Evolutionary conservation across 2,329 filamentous ascomycete species (phyloP).

Genomic region (Sporothrix curviconia): DNA sequence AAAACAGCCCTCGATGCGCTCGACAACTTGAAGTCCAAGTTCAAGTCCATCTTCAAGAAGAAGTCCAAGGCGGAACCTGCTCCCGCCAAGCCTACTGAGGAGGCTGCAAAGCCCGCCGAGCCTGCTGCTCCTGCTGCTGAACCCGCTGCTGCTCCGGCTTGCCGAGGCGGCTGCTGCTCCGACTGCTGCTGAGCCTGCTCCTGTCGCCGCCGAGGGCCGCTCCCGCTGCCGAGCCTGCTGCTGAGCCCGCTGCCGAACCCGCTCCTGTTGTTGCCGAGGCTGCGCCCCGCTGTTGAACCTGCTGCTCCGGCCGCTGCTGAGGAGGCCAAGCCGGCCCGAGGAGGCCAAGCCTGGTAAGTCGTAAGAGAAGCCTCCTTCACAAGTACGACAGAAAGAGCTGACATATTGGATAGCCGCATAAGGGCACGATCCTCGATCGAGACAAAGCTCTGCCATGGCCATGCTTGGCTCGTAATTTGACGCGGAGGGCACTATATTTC

Average conservation of each 20-base stretch:
- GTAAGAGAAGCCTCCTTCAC: too few relatives aligned
- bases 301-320: slow-evolving; percentile 20
- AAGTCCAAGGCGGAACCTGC: slow-evolving; percentile 25
- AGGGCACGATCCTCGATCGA: too few relatives aligned
- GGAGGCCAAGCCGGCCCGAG: slow-evolving; percentile 26
- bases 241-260: slow-evolving; percentile 19
- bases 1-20: slow-evolving; percentile 41
- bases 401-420: too few relatives aligned
- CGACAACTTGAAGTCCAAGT: slow-evolving; percentile 50
- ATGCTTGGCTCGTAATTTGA: too few relatives aligned
- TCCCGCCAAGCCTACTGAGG: slow-evolving; percentile 15
- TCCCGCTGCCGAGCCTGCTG: slow-evolving; percentile 23
- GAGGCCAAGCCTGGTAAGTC: slow-evolving; percentile 8
- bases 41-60: slow-evolving; percentile 48
- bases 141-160: too few relatives aligned
- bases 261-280: too few relatives aligned
- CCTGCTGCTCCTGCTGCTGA: slow-evolving; percentile 20
- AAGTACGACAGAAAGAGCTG: too few relatives aligned
- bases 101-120: too few relatives aligned
- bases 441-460: too few relatives aligned
- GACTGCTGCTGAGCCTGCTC: slow-evolving; percentile 9
- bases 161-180: slow-evolving; percentile 17
- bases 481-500: too few relatives aligned
- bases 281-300: slow-evolving; percentile 5
- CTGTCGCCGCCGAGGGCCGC: slow-evolving; percentile 11